Evolutionary conservation across 805 yeast species (phyloP), one percentile per base, ranked within the genome.

Genomic region (Kluyveromyces dobzhanskii): DNA sequence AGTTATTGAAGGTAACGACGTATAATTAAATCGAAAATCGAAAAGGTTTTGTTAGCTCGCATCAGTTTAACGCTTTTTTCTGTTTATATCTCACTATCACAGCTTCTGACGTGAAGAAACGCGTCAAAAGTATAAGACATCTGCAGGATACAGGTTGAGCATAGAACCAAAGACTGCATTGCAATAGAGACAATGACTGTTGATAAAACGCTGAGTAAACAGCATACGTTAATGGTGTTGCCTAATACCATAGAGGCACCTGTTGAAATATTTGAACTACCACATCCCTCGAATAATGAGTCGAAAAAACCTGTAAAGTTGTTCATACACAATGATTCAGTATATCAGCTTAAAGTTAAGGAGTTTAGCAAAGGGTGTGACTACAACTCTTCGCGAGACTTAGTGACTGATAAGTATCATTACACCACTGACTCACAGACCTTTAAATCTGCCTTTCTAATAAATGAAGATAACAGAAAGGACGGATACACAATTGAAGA

Each of bases 211-310:
- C 6, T 21, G 9, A 21, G 24, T 6, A 21, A 21, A 21, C 8
- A 9, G 9, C 9, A 11, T 27, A 6, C n/a, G n/a, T 19, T 41
- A 7, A 14, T 41, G 8, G 44, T 30, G n/a, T 16, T 42, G 16
- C 40, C 45, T 12, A 19, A 17, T 9, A 17, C 14, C 4, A 19
- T 26, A 14, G 23, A 27, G n/a, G 32, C 39, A 31, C 37, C 24
- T 38, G 27, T 33, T 14, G 35, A 43, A 30, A 23, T 44, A 8
- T 53, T 57, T 35, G 40, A 47, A 31, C 39, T 59, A n/a, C 61
- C 59, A 4, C 49, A 53, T 39, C 57, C 61, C 31, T 45, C 61
- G 8, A 56, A 54, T 26, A 56, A 37, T 21, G 23, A 26, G 12
- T 36, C 43, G 9, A 57, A 57, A 36, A 19, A 33, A 25, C 41